These are phyloP conservation scores for Mycena floridula DNA, from an alignment of 768 basidiomycete genomes.

Conservation along the genomic window DNA sequence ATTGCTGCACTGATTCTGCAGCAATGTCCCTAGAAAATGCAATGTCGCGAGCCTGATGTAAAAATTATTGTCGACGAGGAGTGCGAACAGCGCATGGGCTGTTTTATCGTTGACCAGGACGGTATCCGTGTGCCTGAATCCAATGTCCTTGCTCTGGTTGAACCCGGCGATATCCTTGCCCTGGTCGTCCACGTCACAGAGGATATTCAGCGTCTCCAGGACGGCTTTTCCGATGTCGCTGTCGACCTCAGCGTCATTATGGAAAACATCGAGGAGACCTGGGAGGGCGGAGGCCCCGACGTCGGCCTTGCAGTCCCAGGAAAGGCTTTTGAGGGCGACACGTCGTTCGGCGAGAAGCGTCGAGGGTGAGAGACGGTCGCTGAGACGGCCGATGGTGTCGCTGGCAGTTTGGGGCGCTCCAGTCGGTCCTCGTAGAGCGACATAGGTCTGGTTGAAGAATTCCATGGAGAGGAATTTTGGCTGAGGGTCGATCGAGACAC, in stretches of 20 bases:
- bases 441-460: constrained; percentile 81
- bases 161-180: too few relatives aligned
- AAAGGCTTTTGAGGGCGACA: constrained; percentile 50
- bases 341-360: constrained; percentile 86
- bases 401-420: constrained; percentile 77
- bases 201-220: constrained; percentile 78
- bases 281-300: constrained; percentile 75
- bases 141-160: constrained; percentile 56
- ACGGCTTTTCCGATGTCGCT: constrained; percentile 89
- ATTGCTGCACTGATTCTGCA: constrained; percentile 85
- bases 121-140: constrained; percentile 75
- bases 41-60: constrained; percentile 82
- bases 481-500: too few relatives aligned
- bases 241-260: constrained; percentile 87
- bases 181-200: constrained; percentile 75
- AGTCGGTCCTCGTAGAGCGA: constrained; percentile 77
- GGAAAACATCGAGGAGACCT: constrained; percentile 74
- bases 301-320: constrained; percentile 86
- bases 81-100: constrained; percentile 66
- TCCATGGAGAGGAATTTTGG: constrained; percentile 62
- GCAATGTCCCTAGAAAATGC: constrained; percentile 74
- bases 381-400: constrained; percentile 84
- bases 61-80: constrained; percentile 74
- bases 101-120: constrained; percentile 70
- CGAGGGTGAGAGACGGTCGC: constrained; percentile 86